Evolutionary conservation across 2,329 filamentous ascomycete species (phyloP).

Genomic region (Penicillium expansum): DNA sequence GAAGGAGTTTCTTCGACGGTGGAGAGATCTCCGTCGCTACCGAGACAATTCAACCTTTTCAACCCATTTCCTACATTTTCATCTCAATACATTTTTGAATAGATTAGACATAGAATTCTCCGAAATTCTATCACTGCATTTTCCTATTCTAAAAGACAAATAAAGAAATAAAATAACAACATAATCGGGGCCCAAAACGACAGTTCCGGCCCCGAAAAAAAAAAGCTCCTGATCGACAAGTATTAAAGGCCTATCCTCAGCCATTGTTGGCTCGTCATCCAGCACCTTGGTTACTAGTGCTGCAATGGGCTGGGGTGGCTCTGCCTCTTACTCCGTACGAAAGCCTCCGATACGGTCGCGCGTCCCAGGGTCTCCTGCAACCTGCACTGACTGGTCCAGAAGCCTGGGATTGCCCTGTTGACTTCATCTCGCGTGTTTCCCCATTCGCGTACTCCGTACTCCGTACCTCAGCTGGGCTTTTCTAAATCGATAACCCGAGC

Average conservation of each 20-base stretch:
- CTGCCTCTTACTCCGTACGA: constrained; percentile 9
- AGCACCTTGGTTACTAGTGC: constrained; percentile 18
- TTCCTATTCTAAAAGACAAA: not conserved
- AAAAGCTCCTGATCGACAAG: constrained; percentile 21
- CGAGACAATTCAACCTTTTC: constrained; percentile 1
- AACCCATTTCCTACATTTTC: not conserved
- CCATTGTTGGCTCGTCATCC: constrained; percentile 20
- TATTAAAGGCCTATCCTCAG: constrained; percentile 11
- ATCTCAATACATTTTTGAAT: not conserved
- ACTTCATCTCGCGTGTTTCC: constrained; percentile 19
- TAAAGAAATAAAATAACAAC: not conserved
- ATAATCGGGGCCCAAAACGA: not conserved
- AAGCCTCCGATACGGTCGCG: constrained; percentile 29
- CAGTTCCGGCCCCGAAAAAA: constrained; percentile 3
- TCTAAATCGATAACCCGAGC: constrained; percentile 16
- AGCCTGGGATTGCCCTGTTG: constrained; percentile 25
- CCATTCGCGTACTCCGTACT: constrained; percentile 22
- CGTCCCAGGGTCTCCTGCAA: constrained; percentile 27
- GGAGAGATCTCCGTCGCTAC: constrained; percentile 12
- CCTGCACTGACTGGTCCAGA: constrained; percentile 29
- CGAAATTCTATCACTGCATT: not conserved
- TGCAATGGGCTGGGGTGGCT: constrained; percentile 16
- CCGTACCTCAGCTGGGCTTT: constrained; percentile 13
- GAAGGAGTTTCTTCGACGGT: constrained; percentile 17
- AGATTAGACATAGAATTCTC: not conserved